phyloP scores from a whole-genome alignment of 2,329 filamentous ascomycete genomes.

The Coniochaeta sp. region DNA sequence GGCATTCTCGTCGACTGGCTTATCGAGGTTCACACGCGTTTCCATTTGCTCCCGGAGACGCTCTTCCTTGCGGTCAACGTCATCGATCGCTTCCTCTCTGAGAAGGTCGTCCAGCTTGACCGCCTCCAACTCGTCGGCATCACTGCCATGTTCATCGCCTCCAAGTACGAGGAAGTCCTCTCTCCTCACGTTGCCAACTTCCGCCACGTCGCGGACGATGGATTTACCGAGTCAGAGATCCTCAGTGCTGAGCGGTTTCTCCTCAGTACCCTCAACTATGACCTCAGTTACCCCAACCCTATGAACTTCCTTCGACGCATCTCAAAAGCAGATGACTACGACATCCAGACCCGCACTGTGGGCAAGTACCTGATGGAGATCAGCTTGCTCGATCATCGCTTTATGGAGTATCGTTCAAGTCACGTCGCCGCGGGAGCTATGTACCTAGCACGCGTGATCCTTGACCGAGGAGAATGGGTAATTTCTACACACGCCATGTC shows the following conservation, averaged over 20 bases:
- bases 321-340: slow-evolving; percentile 98
- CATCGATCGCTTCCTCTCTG: slow-evolving; percentile 93
- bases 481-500: slow-evolving; percentile 23
- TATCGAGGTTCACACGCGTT: slow-evolving; percentile 95
- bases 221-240: slow-evolving; percentile 91
- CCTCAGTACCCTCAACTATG: slow-evolving; percentile 84
- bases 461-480: slow-evolving; percentile 89
- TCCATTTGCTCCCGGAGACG: slow-evolving; percentile 91
- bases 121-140: slow-evolving; percentile 94
- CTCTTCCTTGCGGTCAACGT: slow-evolving; percentile 97
- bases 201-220: slow-evolving; percentile 92
- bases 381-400: slow-evolving; percentile 87
- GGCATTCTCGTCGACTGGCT: slow-evolving; percentile 97
- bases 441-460: slow-evolving; percentile 85
- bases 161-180: slow-evolving; percentile 97
- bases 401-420: slow-evolving; percentile 83
- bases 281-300: slow-evolving; percentile 96
- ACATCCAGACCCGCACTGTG: slow-evolving; percentile 93
- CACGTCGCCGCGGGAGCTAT: slow-evolving; percentile 88
- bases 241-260: slow-evolving; percentile 95
- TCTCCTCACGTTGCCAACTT: slow-evolving; percentile 97
- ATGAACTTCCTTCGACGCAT: slow-evolving; percentile 99
- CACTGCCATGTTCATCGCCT: slow-evolving; percentile 98
- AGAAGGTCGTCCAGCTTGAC: slow-evolving; percentile 92
- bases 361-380: slow-evolving; percentile 99